phyloP scores from a whole-genome alignment of 768 basidiomycete species.

The Pisolithus tinctorius region DNA sequence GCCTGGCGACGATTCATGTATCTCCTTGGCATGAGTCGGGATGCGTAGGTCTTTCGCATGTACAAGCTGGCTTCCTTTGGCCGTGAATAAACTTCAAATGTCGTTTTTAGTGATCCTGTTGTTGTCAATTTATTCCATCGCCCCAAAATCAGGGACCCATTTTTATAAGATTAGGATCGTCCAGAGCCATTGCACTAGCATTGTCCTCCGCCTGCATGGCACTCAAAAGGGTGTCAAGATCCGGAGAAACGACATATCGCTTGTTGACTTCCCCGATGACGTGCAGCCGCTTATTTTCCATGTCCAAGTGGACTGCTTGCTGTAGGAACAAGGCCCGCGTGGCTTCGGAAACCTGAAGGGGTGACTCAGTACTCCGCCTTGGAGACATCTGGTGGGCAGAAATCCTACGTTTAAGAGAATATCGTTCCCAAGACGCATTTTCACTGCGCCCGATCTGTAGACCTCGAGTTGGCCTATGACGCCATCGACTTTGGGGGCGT shows the following conservation, averaged over 20 bases:
- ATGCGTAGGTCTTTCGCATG: background rate
- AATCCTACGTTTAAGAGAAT: slow-evolving; percentile 72
- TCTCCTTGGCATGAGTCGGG: slow-evolving; percentile 19
- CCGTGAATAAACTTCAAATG: background rate
- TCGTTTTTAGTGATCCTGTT: background rate
- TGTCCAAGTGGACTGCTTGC: slow-evolving; percentile 73
- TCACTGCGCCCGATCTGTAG: slow-evolving; percentile 78
- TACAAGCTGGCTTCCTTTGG: no score
- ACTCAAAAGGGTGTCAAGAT: slow-evolving; percentile 66
- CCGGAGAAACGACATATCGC: slow-evolving; percentile 78
- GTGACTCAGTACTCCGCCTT: background rate
- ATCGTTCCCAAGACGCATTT: slow-evolving; percentile 76
- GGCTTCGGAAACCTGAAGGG: slow-evolving; percentile 63
- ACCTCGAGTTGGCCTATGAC: slow-evolving; percentile 80
- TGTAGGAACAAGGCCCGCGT: slow-evolving; percentile 86
- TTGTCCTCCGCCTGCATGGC: slow-evolving; percentile 55
- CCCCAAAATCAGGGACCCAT: slow-evolving; percentile 36
- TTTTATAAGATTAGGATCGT: slow-evolving; percentile 43
- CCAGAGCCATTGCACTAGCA: slow-evolving; percentile 22
- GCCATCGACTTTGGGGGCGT: slow-evolving; percentile 53
- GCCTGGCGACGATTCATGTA: slow-evolving; percentile 34
- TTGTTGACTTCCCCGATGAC: slow-evolving; percentile 86
- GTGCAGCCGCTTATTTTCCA: slow-evolving; percentile 46
- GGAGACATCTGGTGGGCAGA: background rate
- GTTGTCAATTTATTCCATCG: background rate